Percentiles rank a stretch among this genome's conserved stretches.
phyloP scores from a whole-genome alignment of 2,329 filamentous ascomycete species.

The Scleromitrula shiraiana region DNA sequence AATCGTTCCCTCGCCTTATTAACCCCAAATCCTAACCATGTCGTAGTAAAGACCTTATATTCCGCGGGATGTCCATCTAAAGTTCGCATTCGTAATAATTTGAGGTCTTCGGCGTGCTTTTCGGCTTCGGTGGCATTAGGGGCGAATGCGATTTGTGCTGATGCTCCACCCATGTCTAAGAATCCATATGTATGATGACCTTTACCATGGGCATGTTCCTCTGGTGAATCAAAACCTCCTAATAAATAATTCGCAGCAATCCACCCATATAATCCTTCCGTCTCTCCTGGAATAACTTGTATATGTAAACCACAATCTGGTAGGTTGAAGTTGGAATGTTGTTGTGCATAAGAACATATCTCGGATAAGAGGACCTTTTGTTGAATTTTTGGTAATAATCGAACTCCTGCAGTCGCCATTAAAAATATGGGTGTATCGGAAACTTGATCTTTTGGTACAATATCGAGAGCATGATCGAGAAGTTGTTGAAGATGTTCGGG shows the following conservation, averaged over 20 bases:
- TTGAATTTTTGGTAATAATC: conserved; percentile 67
- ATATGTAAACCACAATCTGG: conserved; percentile 88
- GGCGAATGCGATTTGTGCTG: conserved; percentile 94
- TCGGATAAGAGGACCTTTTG: conserved; percentile 65
- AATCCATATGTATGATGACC: conserved; percentile 94
- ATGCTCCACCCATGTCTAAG: conserved; percentile 96
- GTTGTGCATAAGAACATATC: conserved; percentile 74
- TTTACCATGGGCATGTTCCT: conserved; percentile 72
- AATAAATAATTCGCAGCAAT: conserved; percentile 93
- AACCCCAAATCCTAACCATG: conserved; percentile 96
- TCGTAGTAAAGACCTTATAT: conserved; percentile 88
- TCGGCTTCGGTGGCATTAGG: conserved; percentile 85
- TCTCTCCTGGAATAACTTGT: conserved; percentile 91
- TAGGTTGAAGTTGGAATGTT: conserved; percentile 71
- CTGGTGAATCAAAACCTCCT: conserved; percentile 75
- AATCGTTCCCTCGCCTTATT: conserved; percentile 85
- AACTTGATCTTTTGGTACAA: conserved; percentile 69
- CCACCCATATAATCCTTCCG: conserved; percentile 95
- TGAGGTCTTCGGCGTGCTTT: conserved; percentile 85
- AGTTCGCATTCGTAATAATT: conserved; percentile 74
- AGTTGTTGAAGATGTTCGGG: conserved; percentile 72
- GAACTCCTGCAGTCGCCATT: conserved; percentile 93
- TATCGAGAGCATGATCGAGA: conserved; percentile 69
- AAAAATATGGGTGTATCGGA: conserved; percentile 86
- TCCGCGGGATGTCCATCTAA: conserved; percentile 71